A percentile compares a stretch with the other conserved stretches of the same genome.
phyloP scores from a whole-genome alignment of 192 early-diverging fungal genomes.

The Rhizophagus sp. region DNA sequence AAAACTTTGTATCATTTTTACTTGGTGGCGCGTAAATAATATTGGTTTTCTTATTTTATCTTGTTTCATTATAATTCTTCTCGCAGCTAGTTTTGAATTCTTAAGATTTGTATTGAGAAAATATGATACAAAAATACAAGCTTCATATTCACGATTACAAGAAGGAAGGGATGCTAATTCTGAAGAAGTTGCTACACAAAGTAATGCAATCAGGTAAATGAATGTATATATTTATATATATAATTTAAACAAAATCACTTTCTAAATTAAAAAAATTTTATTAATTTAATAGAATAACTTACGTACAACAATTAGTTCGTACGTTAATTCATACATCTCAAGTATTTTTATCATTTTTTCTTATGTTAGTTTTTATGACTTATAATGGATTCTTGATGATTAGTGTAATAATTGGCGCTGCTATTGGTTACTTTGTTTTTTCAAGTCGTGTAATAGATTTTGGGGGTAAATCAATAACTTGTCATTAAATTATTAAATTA shows the following conservation, averaged over 20 bases:
- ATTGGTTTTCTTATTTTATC: conserved; percentile 57
- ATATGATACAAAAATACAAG: conserved; percentile 38
- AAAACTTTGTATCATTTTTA: conserved; percentile 76
- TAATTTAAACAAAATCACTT: no score
- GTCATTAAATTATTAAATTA: background rate
- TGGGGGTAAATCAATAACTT: background rate
- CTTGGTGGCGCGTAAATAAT: conserved; percentile 71
- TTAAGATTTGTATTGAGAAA: conserved; percentile 38
- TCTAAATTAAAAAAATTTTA: no score
- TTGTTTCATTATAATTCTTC: conserved; percentile 50
- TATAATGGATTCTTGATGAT: conserved; percentile 79
- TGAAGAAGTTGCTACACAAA: background rate
- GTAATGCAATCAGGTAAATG: background rate
- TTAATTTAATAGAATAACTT: conserved; percentile 31
- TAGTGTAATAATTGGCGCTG: conserved; percentile 64
- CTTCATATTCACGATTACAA: background rate
- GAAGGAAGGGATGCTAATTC: background rate
- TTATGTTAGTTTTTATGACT: conserved; percentile 86
- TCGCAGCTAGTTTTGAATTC: conserved; percentile 55
- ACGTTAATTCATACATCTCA: conserved; percentile 67
- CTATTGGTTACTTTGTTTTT: conserved; percentile 48
- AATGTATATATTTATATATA: no score
- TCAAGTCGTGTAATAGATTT: background rate
- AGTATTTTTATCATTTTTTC: conserved; percentile 68
- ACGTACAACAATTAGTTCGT: conserved; percentile 54